phyloP scores from a whole-genome alignment of 2,329 filamentous ascomycete genomes.

The Aspergillus sp. region DNA sequence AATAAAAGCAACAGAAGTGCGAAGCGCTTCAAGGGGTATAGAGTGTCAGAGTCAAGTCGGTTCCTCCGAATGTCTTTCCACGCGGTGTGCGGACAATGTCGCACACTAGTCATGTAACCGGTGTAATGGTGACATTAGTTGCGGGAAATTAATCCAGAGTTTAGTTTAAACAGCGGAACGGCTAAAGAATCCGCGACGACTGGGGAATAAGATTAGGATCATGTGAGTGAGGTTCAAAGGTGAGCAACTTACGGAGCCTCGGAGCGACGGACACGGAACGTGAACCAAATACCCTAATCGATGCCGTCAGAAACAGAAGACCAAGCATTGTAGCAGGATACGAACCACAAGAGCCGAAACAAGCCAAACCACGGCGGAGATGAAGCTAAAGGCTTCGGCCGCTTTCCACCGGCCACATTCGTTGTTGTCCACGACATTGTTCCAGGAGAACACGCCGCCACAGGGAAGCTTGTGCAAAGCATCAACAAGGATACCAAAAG shows the following conservation, averaged over 20 bases:
- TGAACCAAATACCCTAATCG: conserved; percentile 35
- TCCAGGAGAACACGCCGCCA: conserved; percentile 61
- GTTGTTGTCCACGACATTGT: conserved; percentile 49
- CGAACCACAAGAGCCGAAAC: conserved; percentile 58
- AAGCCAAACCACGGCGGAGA: conserved; percentile 71
- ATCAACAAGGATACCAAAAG: conserved; percentile 65
- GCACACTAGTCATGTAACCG: no score
- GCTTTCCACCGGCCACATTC: conserved; percentile 70
- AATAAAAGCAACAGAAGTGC: not conserved
- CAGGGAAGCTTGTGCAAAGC: conserved; percentile 53
- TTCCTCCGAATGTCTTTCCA: not conserved
- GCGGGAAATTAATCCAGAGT: not conserved
- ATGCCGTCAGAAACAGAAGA: not conserved
- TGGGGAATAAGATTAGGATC: not conserved
- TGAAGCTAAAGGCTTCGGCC: conserved; percentile 68
- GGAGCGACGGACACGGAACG: conserved; percentile 25
- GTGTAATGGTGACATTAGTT: not conserved
- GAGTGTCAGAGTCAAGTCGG: not conserved
- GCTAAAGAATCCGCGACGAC: conserved; percentile 10
- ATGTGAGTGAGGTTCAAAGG: not conserved
- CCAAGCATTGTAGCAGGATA: conserved; percentile 4
- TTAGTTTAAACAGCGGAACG: conserved; percentile 10
- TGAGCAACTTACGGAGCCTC: not conserved
- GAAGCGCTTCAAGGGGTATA: not conserved
- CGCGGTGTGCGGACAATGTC: no score